Conservation (phyloP, 129 eudicot species). For the Flaveria linearis region DNA sequence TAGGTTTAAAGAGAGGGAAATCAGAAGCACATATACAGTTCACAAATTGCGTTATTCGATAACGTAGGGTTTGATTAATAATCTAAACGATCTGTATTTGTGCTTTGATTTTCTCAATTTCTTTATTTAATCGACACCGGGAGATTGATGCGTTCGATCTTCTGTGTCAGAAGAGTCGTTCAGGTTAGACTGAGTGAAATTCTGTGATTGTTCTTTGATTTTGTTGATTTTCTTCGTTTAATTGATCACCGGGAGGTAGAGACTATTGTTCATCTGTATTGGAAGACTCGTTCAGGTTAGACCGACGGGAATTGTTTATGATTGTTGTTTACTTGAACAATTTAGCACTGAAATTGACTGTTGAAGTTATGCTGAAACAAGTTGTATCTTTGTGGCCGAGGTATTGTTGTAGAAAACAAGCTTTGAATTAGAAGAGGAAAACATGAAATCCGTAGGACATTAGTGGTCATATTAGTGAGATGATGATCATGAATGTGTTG, state of each 20-base stretch:
- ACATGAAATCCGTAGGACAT: neutral
- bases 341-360: neutral
- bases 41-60: conserved; percentile 7
- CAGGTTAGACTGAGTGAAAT: conserved; percentile 14
- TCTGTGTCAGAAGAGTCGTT: neutral
- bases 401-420: neutral
- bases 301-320: neutral
- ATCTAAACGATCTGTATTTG: conserved; percentile 17
- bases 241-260: conserved; percentile 9
- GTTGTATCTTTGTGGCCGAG: neutral
- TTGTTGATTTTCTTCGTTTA: neutral
- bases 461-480: neutral
- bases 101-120: neutral
- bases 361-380: conserved; percentile 13
- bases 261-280: neutral
- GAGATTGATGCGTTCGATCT: neutral
- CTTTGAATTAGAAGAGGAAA: neutral
- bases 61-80: conserved; percentile 21
- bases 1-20: conserved; percentile 17
- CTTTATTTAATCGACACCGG: neutral
- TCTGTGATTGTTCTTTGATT: neutral
- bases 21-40: conserved; percentile 14
- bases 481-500: conserved; percentile 9
- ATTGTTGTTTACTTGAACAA: neutral
- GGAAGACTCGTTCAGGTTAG: conserved; percentile 20